Evolutionary conservation across 805 yeast genomes (phyloP).

Genomic region (Saturnispora galanensis): DNA sequence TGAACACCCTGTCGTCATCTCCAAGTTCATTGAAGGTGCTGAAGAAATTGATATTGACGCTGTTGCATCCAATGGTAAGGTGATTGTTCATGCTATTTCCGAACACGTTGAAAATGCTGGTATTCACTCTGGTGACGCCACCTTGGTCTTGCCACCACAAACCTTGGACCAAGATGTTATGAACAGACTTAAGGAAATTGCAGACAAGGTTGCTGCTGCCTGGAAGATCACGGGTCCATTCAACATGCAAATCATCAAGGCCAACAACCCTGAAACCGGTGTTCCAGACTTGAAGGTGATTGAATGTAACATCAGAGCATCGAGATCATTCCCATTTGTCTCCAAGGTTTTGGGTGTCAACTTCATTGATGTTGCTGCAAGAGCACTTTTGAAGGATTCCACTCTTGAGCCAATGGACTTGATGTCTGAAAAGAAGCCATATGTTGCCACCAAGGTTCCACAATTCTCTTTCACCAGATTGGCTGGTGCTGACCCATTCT

Average conservation of each 20-base stretch:
- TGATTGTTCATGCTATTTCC: constrained; percentile 89
- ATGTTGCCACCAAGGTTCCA: constrained; percentile 96
- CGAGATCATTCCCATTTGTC: constrained; percentile 98
- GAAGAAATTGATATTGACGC: constrained; percentile 97
- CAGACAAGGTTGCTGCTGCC: constrained; percentile 93
- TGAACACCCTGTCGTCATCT: constrained; percentile 95
- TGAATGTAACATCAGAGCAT: constrained; percentile 97
- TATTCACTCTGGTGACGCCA: constrained; percentile 99
- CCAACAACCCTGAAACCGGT: constrained; percentile 78
- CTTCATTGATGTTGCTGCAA: constrained; percentile 90
- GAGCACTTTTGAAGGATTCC: constrained; percentile 65
- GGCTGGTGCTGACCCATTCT: constrained; percentile 98
- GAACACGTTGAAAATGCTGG: constrained; percentile 99
- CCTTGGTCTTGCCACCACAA: constrained; percentile 94
- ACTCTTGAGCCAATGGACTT: constrained; percentile 75
- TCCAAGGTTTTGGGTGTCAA: constrained; percentile 93
- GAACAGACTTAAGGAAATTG: constrained; percentile 81
- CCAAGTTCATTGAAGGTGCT: constrained; percentile 93
- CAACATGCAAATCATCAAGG: constrained; percentile 92
- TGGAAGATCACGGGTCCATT: constrained; percentile 95
- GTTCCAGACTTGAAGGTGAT: constrained; percentile 78
- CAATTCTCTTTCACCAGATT: constrained; percentile 97
- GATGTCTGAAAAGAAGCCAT: constrained; percentile 64
- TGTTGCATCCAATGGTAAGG: constrained; percentile 82
- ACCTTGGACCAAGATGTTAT: constrained; percentile 89